Base-by-base conservation (phyloP, 1,284 basidiomycete genomes). In the Malassezia equina region DNA sequence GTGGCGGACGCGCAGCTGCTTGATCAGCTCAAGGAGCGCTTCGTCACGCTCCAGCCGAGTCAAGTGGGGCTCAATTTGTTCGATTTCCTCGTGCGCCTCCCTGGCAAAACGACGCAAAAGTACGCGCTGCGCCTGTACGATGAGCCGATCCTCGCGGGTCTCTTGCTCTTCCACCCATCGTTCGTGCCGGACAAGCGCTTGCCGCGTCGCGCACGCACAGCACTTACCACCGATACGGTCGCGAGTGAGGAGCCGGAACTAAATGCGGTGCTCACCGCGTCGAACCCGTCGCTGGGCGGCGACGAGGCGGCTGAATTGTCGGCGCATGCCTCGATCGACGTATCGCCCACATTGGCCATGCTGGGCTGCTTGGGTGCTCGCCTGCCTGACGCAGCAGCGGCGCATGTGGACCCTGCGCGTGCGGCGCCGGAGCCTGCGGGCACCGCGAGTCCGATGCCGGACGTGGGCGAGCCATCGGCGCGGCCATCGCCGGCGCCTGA, bases 111-210 rank as follows among this genome's bases (percentile, higher is more conserved):
- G 15, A 86, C 90, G 2, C 81, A 85, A 69, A 95, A 95, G 75
- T 98, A 91, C 75, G 84, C 84, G 23, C 78, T 96, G 52, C 83
- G 90, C 27, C 85, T 87, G 4, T 98, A 96, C 71, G 94, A 98
- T 72, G 94, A 98, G 77, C 85, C 88, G 52, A 91, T 96, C 55
- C 78, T 98, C 32, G 90, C 90, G 0, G 88, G 93, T 1, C 88
- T 95, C 83, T 88, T 63, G 66, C 79, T 95, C 41, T 98, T 98
- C 64, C 88, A 93, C 63, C 90, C 93, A 13, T 82, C 86, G 21
- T 83, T 94, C 36, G 85, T 95, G 59, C 86, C 93, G 63, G 90
- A 91, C 15, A 27, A 24, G 24, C 46, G 28, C 7, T 11, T 39
- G 33, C 58, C 45, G 21, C 44, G 54, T 13, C 44, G 45, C 21